These are phyloP conservation scores for Jamesozyma piceae DNA, from an alignment of 805 yeast species.

Conservation along the genomic window DNA sequence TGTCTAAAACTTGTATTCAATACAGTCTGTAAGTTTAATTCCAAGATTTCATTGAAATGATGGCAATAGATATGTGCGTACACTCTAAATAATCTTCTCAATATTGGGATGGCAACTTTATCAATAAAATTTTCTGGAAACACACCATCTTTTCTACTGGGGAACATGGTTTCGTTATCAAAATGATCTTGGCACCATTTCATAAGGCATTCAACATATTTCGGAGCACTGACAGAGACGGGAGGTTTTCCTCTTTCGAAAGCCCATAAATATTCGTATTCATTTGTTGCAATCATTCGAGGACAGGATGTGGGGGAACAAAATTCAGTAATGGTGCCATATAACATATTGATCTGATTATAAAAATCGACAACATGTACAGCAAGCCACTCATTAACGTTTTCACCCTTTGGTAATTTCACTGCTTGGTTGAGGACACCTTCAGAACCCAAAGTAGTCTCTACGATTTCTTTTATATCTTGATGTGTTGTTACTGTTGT, in stretches of 20 bases:
- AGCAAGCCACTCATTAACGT: slow-evolving; percentile 88
- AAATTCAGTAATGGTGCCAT: slow-evolving; percentile 91
- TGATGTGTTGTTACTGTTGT: slow-evolving; percentile 47
- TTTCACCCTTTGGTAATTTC: slow-evolving; percentile 86
- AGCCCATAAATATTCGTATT: slow-evolving; percentile 96
- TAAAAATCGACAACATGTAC: slow-evolving; percentile 96
- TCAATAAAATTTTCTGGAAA: slow-evolving; percentile 78
- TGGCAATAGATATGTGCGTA: slow-evolving; percentile 98
- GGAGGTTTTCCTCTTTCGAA: slow-evolving; percentile 65
- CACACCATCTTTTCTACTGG: slow-evolving; percentile 82
- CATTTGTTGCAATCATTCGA: slow-evolving; percentile 94
- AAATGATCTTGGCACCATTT: slow-evolving; percentile 89
- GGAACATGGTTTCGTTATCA: slow-evolving; percentile 85
- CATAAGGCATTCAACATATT: slow-evolving; percentile 87
- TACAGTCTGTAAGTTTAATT: slow-evolving; percentile 84
- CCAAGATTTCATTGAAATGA: slow-evolving; percentile 91
- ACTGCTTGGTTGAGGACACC: slow-evolving; percentile 89
- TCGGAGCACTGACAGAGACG: slow-evolving; percentile 85
- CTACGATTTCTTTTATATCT: slow-evolving; percentile 82
- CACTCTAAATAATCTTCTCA: slow-evolving; percentile 85
- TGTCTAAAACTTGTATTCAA: slow-evolving; percentile 91
- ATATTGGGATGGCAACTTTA: slow-evolving; percentile 64
- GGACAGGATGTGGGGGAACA: slow-evolving; percentile 95
- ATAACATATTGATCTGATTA: slow-evolving; percentile 92
- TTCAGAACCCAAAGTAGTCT: slow-evolving; percentile 89